Base-by-base conservation (phyloP, 2,329 filamentous ascomycete species). In the Arthrobotrys sinensis region DNA sequence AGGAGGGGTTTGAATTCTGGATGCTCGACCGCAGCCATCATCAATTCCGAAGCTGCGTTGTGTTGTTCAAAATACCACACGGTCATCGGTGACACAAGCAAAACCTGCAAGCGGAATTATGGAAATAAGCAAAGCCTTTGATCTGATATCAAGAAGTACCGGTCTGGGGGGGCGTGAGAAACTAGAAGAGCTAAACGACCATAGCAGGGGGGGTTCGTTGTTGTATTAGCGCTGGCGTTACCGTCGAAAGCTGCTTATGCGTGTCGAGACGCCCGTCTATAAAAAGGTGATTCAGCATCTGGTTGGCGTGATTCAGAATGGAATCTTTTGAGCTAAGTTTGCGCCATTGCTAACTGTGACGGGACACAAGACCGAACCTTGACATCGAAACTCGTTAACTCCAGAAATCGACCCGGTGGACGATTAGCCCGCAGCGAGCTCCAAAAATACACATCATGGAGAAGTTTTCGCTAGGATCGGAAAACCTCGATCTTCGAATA, bases 401-500 rank as follows among this genome's bases (percentile, higher is more conserved):
- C 19, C 36, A 43, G 10, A 14, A 28, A 43, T n/a, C 12, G 36
- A 60, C 19, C 34, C 6, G 19, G 19, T 48, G 14, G 36, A 60
- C 34, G 11, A 28, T 43, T 60, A 14, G 36, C 46, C 38, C 4
- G 43, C 16, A 12, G 32, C 66, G 16, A 34, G 48, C 46, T 53
- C 57, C 38, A 38, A 34, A 57, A 55, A 50, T 24, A 43, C 12
- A 63, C 45, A 60, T 28, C 38, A 79, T 79, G 76, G 76, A 79
- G 45, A 79, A 79, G 38, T 79, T 79, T 60, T 72, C 76, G 11
- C 57, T 79, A 50, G 68, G 67, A n/a, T 72, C 76, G 1, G 76
- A 79, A 40, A 79, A 79, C 36, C 76, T 79, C 63, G 81, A 82
- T 24, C 82, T 90, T n/a, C 84, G 85, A 46, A 80, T 81, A 48